Conservation (phyloP, 2,329 filamentous ascomycete species). For the Venturia effusa region DNA sequence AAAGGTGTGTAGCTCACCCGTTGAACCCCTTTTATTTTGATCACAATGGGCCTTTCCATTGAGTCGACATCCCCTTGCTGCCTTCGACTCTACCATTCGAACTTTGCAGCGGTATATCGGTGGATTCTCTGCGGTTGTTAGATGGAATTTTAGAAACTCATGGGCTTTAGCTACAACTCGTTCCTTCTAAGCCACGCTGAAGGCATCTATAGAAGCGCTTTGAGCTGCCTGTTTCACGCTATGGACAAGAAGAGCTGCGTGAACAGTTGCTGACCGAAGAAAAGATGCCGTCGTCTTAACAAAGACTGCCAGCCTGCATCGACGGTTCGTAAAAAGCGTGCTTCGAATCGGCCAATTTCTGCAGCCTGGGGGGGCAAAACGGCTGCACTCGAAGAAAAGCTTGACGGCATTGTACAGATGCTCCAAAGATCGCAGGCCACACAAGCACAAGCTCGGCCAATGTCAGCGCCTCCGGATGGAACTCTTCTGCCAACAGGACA, state of each 20-base stretch:
- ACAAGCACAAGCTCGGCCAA: not conserved
- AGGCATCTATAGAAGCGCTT: too few relatives aligned
- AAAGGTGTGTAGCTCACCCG: constrained; percentile 19
- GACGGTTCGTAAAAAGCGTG: constrained; percentile 13
- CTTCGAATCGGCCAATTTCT: not conserved
- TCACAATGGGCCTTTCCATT: too few relatives aligned
- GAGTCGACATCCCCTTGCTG: too few relatives aligned
- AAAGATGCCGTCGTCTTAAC: constrained; percentile 16
- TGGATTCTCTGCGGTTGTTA: too few relatives aligned
- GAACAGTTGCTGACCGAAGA: not conserved
- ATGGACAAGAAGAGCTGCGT: too few relatives aligned
- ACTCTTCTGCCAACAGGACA: not conserved
- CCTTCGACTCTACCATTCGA: too few relatives aligned
- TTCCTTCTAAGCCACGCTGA: too few relatives aligned
- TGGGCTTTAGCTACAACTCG: too few relatives aligned
- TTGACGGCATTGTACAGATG: constrained; percentile 21
- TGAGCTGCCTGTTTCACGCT: too few relatives aligned
- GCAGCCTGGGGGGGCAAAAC: constrained; percentile 3
- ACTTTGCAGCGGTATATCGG: too few relatives aligned
- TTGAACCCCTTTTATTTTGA: too few relatives aligned
- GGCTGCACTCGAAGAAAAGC: constrained; percentile 21
- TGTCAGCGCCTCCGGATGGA: not conserved
- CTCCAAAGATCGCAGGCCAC: constrained; percentile 14
- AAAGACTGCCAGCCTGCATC: constrained; percentile 16
- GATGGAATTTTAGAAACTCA: too few relatives aligned